Evolutionary conservation across 352 stramenopile genomes (phyloP).

Genomic region (Pythium monospermum): DNA sequence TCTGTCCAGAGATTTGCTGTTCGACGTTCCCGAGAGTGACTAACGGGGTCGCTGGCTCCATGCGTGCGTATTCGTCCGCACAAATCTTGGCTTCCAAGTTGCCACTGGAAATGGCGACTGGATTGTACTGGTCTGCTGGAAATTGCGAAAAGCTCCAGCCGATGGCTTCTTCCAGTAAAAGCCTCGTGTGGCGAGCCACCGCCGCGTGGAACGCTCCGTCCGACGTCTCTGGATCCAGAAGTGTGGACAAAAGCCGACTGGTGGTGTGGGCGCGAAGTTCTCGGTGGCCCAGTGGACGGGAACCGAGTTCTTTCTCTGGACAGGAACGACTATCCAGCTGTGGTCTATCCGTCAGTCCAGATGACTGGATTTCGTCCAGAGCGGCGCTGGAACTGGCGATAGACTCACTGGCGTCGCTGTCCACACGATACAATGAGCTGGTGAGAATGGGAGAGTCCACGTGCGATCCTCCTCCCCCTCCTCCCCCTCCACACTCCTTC

Average conservation of each 20-base stretch:
- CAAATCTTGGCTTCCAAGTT: neutral
- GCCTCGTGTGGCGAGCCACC: neutral
- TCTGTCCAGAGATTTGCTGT: neutral
- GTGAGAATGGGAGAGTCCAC: neutral
- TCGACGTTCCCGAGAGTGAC: neutral
- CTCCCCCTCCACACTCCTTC: too few relatives aligned
- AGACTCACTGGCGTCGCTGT: too few relatives aligned
- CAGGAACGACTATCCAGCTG: neutral
- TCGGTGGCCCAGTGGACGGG: neutral
- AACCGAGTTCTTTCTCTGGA: neutral
- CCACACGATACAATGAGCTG: too few relatives aligned
- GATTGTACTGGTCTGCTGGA: neutral
- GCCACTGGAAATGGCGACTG: neutral
- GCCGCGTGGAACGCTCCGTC: neutral
- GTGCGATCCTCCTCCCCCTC: neutral
- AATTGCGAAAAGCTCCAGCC: neutral
- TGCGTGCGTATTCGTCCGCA: neutral
- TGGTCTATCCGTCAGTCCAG: neutral
- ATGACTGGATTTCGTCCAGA: too few relatives aligned
- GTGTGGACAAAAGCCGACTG: neutral
- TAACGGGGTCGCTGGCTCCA: neutral
- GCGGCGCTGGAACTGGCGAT: too few relatives aligned
- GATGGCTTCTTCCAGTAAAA: conserved; percentile 3
- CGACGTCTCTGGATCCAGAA: neutral
- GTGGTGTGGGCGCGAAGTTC: neutral